phyloP scores from a whole-genome alignment of 345 rosid genomes.

The Clausena lansium region DNA sequence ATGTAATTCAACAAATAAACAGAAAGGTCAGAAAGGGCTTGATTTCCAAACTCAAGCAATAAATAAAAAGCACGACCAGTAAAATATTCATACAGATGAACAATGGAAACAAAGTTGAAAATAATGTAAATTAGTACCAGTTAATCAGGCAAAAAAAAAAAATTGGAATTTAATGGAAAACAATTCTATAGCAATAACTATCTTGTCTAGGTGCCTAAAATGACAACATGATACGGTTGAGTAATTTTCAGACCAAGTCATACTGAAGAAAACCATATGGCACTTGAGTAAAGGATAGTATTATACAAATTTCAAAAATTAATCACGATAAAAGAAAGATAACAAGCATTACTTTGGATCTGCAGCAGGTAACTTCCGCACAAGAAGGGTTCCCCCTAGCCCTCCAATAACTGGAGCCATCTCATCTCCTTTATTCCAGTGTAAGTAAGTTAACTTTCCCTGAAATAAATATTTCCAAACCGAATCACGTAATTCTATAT shows the following conservation, averaged over 20 bases:
- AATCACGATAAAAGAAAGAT: constrained; percentile 4
- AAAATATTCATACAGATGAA: not conserved
- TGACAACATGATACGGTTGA: not conserved
- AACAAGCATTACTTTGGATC: constrained; percentile 51
- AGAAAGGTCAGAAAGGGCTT: not conserved
- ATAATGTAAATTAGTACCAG: not conserved
- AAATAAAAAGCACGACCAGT: not conserved
- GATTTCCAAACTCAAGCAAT: not conserved
- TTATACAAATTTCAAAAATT: not conserved
- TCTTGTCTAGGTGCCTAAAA: not conserved
- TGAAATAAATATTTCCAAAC: constrained; percentile 65
- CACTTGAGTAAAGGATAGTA: not conserved
- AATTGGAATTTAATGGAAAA: not conserved
- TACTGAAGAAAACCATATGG: not conserved
- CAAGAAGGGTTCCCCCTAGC: constrained; percentile 75
- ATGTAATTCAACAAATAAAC: not conserved
- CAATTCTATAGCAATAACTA: not conserved
- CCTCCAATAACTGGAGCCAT: constrained; percentile 66
- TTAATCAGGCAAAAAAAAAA: not conserved
- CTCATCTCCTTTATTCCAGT: constrained; percentile 64
- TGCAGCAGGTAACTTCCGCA: constrained; percentile 72
- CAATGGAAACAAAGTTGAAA: not conserved
- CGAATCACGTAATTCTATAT: constrained; percentile 43
- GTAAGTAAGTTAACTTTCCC: constrained; percentile 75
- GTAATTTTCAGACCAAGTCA: not conserved